These are phyloP conservation scores for Beauveria caledonica DNA, from an alignment of 2,329 filamentous ascomycete species.

Conservation along the genomic window DNA sequence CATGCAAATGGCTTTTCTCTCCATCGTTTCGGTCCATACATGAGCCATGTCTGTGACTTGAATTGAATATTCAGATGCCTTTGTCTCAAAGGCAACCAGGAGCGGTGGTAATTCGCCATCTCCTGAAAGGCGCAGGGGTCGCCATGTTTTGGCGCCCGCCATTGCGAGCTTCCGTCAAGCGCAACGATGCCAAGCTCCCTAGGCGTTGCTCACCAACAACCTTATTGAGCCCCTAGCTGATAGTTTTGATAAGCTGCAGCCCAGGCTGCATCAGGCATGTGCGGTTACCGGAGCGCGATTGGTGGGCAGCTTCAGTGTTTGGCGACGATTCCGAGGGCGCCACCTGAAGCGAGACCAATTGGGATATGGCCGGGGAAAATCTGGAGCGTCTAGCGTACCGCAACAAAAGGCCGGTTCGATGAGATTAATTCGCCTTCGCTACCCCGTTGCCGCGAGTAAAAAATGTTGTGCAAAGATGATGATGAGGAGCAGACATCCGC, in stretches of 20 bases:
- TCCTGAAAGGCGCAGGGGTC: constrained; percentile 34
- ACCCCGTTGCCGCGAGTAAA: not conserved
- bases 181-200: not conserved
- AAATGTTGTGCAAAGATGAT: not conserved
- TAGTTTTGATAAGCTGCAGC: not conserved
- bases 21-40: constrained; percentile 63
- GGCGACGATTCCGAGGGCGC: not conserved
- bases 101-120: constrained; percentile 47
- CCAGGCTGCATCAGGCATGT: not conserved
- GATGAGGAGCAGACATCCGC: constrained; percentile 14
- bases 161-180: constrained; percentile 16
- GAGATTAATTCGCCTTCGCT: not conserved
- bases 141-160: constrained; percentile 34
- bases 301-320: not conserved
- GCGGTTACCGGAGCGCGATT: not conserved
- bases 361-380: not conserved
- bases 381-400: not conserved
- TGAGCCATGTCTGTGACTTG: constrained; percentile 63
- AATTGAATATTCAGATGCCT: constrained; percentile 50
- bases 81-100: constrained; percentile 53
- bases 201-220: too few relatives aligned
- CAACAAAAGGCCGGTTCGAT: not conserved
- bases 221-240: not conserved
- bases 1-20: constrained; percentile 51
- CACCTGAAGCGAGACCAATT: not conserved